Base-by-base conservation (phyloP, 148 eudicot genomes). In the Fallopia convolvulus region DNA sequence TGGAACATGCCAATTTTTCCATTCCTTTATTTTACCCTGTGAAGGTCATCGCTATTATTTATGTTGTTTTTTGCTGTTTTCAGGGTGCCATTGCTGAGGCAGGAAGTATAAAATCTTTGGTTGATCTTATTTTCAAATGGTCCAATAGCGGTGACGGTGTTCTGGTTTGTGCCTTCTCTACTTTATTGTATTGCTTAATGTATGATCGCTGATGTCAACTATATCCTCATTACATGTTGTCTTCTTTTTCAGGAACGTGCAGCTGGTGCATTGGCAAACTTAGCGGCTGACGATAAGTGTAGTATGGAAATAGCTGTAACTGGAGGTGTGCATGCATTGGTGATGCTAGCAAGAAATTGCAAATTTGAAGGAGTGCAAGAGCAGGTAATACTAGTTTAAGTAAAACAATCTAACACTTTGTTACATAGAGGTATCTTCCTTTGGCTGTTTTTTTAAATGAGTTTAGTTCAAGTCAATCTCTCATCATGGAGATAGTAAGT, bases 211-310 rank as follows among this genome's bases (percentile, higher is more conserved):
- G 71, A 7, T 82, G 39, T 11, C 50, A 41, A 39, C 32, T 44
- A 32, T 55, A 18, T 66, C 44, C 13, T 73, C 76, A 46, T 30
- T 55, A 74, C 46, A 2, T 73, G 15, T 72, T 52, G 83, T 49
- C 48, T 74, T 66, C 21, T 76, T 86, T 86, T 84, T 42, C 87
- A 95, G 99, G 99, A 95, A 83, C 98, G 98, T 63, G 99, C 98
- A 12, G 99, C 98, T 83, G 99, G 99, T 71, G 98, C 99, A n/a
- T 79, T 95, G 70, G 99, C 98, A 61, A 95, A 95, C 81, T 85
- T 95, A 84, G 99, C 99, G 12, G 99, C 97, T 30, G 99, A 95
- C 83, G 98, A 93, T 79, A 95, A 91, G 75, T 95, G 98, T 84
- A 95, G 99, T 87, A 91, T 91, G 91, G 98, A 91, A 81, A 92